Conservation (phyloP, 129 eudicot species). For the Silybum marianum region DNA sequence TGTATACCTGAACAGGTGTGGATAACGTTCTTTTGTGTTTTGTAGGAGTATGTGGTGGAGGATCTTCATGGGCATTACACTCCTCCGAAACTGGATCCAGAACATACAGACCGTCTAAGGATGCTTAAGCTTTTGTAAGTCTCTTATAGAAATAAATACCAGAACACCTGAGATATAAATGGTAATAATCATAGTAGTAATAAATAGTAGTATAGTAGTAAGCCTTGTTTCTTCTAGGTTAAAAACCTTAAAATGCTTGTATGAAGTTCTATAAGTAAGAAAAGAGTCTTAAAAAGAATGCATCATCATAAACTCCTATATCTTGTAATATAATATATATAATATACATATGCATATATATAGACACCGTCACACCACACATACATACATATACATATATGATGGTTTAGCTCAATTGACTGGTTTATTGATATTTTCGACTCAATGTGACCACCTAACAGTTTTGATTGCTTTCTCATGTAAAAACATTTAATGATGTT, state of each 20-base stretch:
- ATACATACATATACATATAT: not conserved
- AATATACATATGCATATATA: too few species aligned
- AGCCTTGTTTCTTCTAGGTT: conserved; percentile 3
- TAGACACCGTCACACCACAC: not conserved
- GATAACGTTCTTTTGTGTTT: not conserved
- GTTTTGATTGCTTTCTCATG: not conserved
- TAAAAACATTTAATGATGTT: not conserved
- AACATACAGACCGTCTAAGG: conserved; percentile 62
- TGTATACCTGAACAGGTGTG: too few species aligned
- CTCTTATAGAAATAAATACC: conserved; percentile 3
- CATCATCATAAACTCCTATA: not conserved
- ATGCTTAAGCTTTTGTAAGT: conserved; percentile 70
- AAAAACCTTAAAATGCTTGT: not conserved
- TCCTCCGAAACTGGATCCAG: conserved; percentile 71
- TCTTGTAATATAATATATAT: not conserved
- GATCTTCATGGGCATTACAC: conserved; percentile 73
- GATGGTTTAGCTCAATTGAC: not conserved
- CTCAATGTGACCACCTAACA: not conserved
- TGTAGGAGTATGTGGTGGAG: conserved; percentile 83
- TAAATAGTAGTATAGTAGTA: too few species aligned
- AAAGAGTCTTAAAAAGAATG: conserved; percentile 11
- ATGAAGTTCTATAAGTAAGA: conserved; percentile 5
- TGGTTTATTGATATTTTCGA: not conserved
- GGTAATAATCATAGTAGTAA: not conserved
- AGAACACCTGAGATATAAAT: not conserved